phyloP scores from a whole-genome alignment of 352 stramenopile species.

The Phytophthora pseudosyringae region DNA sequence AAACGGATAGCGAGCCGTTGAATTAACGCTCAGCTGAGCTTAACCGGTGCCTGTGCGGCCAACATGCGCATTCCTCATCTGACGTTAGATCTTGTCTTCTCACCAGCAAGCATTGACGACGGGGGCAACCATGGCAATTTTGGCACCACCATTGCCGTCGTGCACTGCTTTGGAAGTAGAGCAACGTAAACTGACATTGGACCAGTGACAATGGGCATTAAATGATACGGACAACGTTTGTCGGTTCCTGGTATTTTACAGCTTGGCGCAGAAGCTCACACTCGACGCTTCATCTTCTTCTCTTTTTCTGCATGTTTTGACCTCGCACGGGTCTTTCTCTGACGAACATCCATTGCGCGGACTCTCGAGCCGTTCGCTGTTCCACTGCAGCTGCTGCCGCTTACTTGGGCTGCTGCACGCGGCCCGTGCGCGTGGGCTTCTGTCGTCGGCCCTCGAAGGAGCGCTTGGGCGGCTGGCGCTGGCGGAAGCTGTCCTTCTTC shows the following conservation, averaged over 20 bases:
- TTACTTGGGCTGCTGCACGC: slow-evolving; percentile 76
- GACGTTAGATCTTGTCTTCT: too few species aligned
- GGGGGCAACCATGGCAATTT: too few species aligned
- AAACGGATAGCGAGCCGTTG: too few species aligned
- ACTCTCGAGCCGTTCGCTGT: not conserved
- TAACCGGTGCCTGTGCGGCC: too few species aligned
- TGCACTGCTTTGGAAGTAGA: too few species aligned
- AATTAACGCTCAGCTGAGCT: not conserved
- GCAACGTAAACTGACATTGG: not conserved
- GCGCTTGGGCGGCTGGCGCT: slow-evolving; percentile 51
- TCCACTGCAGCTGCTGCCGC: not conserved
- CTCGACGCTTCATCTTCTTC: slow-evolving; percentile 11
- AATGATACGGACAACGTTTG: slow-evolving; percentile 33
- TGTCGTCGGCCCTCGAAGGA: slow-evolving; percentile 48
- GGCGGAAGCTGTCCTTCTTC: slow-evolving; percentile 55
- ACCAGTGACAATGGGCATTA: slow-evolving; percentile 8
- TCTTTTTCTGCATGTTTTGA: slow-evolving; percentile 23
- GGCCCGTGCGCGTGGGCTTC: slow-evolving; percentile 66
- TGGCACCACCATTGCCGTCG: too few species aligned
- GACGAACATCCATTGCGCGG: not conserved
- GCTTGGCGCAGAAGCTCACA: slow-evolving; percentile 24
- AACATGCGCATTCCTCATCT: too few species aligned
- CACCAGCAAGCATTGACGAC: too few species aligned
- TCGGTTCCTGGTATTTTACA: slow-evolving; percentile 35
- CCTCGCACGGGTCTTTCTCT: not conserved